A percentile compares a stretch with the other conserved stretches of the same genome.
Evolutionary conservation across 169 alveolate genomes (phyloP).

Genomic region (Fabrea salina): DNA sequence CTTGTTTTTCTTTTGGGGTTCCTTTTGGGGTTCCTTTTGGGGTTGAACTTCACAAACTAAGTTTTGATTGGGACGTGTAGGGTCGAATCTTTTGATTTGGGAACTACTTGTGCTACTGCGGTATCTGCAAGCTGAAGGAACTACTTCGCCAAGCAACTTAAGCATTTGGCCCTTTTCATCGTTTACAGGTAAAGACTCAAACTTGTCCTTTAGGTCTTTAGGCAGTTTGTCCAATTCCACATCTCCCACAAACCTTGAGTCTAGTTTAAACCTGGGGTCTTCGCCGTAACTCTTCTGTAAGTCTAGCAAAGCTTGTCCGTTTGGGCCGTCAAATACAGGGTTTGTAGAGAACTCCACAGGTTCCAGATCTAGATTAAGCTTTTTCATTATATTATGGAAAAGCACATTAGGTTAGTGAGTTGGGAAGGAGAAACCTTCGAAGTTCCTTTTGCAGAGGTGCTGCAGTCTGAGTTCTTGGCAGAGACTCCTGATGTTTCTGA

Average conservation of each 20-base stretch:
- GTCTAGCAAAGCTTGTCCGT: not conserved
- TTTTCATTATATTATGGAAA: not conserved
- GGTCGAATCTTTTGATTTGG: constrained; percentile 5
- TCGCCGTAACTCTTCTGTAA: not conserved
- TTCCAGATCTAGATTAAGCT: not conserved
- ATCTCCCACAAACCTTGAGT: not conserved
- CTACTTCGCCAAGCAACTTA: not conserved
- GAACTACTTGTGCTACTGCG: not conserved
- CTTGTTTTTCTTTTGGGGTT: not conserved
- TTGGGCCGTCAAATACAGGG: not conserved
- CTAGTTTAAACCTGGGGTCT: constrained; percentile 1
- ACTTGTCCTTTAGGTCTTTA: not conserved
- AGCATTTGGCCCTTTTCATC: not conserved
- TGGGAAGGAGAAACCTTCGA: too few species aligned
- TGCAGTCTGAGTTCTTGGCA: too few species aligned
- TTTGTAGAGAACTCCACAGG: not conserved
- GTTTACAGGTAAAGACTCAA: not conserved
- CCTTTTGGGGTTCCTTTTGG: not conserved
- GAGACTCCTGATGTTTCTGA: too few species aligned
- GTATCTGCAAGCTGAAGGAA: not conserved
- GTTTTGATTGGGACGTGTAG: not conserved
- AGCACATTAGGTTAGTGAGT: too few species aligned
- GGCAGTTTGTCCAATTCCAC: not conserved
- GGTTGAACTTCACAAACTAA: not conserved
- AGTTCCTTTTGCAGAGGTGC: too few species aligned